These are phyloP conservation scores for Colletotrichum karsti DNA, from an alignment of 2,329 filamentous ascomycete species.

Conservation along the genomic window DNA sequence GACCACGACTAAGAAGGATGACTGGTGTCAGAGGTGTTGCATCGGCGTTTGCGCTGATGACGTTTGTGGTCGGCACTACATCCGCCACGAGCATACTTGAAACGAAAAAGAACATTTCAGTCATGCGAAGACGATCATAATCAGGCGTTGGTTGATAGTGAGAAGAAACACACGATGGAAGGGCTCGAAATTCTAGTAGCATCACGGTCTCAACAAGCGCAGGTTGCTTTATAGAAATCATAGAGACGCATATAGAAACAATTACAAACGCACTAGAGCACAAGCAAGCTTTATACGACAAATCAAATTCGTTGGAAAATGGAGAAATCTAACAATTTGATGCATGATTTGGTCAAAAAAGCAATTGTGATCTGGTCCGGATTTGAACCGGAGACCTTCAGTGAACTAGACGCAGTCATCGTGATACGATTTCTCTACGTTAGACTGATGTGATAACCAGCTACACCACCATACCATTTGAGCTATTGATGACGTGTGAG, in stretches of 20 bases:
- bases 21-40: slow-evolving; percentile 25
- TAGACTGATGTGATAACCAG: slow-evolving; percentile 60
- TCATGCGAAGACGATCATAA: no score
- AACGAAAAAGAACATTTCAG: no score
- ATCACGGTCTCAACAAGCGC: no score
- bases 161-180: no score
- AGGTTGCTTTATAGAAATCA: no score
- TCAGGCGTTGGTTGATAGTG: no score
- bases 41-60: slow-evolving; percentile 12
- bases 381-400: slow-evolving; percentile 28
- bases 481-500: background rate
- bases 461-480: slow-evolving; percentile 37
- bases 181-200: no score
- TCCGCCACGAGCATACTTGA: background rate
- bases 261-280: no score
- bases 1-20: background rate
- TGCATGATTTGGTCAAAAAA: background rate
- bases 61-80: background rate
- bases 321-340: background rate
- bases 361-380: slow-evolving; percentile 9
- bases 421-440: slow-evolving; percentile 30
- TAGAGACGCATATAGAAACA: no score
- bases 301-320: no score
- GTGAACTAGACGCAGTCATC: background rate
- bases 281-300: no score